phyloP scores from a whole-genome alignment of 192 early-diverging fungal species.

The Geranomyces michiganensis region DNA sequence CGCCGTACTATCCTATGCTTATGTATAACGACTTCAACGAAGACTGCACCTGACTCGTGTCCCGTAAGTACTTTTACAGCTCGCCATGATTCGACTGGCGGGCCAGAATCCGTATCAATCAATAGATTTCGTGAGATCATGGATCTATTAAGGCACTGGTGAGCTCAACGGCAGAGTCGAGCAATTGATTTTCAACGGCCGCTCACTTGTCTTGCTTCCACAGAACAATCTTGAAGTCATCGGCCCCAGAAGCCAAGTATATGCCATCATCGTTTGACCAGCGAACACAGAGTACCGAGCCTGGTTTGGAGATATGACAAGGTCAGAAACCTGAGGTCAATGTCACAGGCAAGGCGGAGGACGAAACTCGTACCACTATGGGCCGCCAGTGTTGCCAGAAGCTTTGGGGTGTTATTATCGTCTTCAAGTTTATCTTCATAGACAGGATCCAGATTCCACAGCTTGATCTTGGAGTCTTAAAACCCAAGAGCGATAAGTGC shows the following conservation, averaged over 20 bases:
- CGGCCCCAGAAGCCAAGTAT: constrained; percentile 86
- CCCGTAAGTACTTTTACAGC: constrained; percentile 74
- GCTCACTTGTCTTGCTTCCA: constrained; percentile 78
- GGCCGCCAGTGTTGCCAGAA: constrained; percentile 77
- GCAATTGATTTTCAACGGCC: background rate
- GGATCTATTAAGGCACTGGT: background rate
- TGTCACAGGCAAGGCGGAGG: too few relatives aligned
- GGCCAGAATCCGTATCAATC: constrained; percentile 4
- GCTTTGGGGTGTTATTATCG: constrained; percentile 55
- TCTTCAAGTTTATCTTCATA: constrained; percentile 51
- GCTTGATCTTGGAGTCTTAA: constrained; percentile 81
- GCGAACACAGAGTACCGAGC: constrained; percentile 83
- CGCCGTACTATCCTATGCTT: too few relatives aligned
- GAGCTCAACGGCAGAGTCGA: background rate
- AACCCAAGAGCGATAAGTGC: background rate
- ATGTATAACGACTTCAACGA: background rate
- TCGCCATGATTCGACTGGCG: constrained; percentile 73
- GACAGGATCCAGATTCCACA: constrained; percentile 83
- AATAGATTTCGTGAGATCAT: constrained; percentile 7
- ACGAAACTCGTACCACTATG: constrained; percentile 70
- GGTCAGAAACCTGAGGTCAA: too few relatives aligned
- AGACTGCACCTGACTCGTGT: constrained; percentile 71
- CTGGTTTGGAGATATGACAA: constrained; percentile 37
- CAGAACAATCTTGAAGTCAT: constrained; percentile 90
- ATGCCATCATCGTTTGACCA: constrained; percentile 74